phyloP scores from a whole-genome alignment of 768 basidiomycete species.

The Mycena venus region DNA sequence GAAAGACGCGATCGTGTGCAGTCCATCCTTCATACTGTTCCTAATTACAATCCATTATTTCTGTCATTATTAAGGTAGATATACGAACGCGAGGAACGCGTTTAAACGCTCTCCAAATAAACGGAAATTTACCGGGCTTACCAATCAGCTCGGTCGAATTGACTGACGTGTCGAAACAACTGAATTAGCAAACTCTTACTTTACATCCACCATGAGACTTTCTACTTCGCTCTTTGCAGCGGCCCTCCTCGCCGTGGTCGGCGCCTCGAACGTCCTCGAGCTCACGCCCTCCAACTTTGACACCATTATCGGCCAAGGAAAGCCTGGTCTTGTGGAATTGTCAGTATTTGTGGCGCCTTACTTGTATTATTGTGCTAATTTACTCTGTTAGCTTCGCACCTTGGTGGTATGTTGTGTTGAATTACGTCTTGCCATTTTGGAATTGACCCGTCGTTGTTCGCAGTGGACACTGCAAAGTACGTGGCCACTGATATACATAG shows the following conservation, averaged over 20 bases:
- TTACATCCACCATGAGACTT: constrained; percentile 68
- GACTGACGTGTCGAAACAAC: too few relatives aligned
- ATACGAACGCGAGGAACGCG: neutral
- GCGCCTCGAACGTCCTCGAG: constrained; percentile 88
- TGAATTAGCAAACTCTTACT: constrained; percentile 9
- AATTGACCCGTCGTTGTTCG: constrained; percentile 20
- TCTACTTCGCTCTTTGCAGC: constrained; percentile 65
- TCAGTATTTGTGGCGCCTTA: constrained; percentile 57
- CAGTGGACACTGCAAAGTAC: constrained; percentile 91
- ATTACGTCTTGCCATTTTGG: neutral
- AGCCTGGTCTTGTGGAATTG: constrained; percentile 93
- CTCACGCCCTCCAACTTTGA: constrained; percentile 85
- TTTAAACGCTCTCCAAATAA: neutral
- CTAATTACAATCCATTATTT: neutral
- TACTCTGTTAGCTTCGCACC: constrained; percentile 75
- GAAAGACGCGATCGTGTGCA: neutral
- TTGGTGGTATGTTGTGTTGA: constrained; percentile 76
- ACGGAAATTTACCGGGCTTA: constrained; percentile 20
- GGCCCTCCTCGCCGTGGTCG: constrained; percentile 66
- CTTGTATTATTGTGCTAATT: neutral
- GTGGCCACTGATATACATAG: constrained; percentile 22
- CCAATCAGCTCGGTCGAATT: constrained; percentile 13
- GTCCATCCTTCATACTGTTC: neutral
- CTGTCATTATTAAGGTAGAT: neutral
- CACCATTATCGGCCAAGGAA: constrained; percentile 79